These are phyloP conservation scores for Pythium sp. DNA, from an alignment of 352 stramenopile species.

Conservation along the genomic window DNA sequence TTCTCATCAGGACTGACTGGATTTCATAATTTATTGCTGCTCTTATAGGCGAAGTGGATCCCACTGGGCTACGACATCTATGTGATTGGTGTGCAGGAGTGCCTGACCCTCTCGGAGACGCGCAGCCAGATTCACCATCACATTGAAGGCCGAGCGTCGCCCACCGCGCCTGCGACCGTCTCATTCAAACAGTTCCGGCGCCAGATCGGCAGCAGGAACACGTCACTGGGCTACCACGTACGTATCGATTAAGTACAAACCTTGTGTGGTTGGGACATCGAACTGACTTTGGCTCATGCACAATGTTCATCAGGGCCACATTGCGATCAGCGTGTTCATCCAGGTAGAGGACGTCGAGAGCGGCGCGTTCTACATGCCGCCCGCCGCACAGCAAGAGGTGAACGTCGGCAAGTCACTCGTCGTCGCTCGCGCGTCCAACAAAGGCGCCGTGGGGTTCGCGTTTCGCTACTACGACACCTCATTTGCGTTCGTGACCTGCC, in stretches of 20 bases:
- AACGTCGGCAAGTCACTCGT: conserved; percentile 78
- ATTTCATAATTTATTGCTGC: not conserved
- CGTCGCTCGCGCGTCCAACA: conserved; percentile 82
- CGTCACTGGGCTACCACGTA: conserved; percentile 78
- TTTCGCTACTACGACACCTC: conserved; percentile 88
- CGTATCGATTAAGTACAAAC: not conserved
- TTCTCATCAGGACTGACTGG: not conserved
- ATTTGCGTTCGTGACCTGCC: conserved; percentile 85
- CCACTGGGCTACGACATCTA: conserved; percentile 85
- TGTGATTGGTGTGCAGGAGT: conserved; percentile 90
- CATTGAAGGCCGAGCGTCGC: conserved; percentile 42
- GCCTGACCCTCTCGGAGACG: conserved; percentile 70
- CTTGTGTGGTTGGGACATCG: no score
- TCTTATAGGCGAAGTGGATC: conserved; percentile 73
- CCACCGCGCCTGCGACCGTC: conserved; percentile 23
- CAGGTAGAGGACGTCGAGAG: conserved; percentile 57
- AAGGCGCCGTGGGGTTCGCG: conserved; percentile 85
- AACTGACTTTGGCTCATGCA: not conserved
- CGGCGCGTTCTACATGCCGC: conserved; percentile 81
- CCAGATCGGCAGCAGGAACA: conserved; percentile 82
- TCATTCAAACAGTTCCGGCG: conserved; percentile 60
- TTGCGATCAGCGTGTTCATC: conserved; percentile 85
- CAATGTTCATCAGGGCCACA: conserved; percentile 51
- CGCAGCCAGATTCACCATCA: conserved; percentile 56
- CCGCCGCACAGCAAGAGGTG: conserved; percentile 53